A percentile compares a stretch with the other conserved stretches of the same genome.
Evolutionary conservation across 129 eudicot genomes (phyloP).

Genomic region (Gnaphalium uliginosum): DNA sequence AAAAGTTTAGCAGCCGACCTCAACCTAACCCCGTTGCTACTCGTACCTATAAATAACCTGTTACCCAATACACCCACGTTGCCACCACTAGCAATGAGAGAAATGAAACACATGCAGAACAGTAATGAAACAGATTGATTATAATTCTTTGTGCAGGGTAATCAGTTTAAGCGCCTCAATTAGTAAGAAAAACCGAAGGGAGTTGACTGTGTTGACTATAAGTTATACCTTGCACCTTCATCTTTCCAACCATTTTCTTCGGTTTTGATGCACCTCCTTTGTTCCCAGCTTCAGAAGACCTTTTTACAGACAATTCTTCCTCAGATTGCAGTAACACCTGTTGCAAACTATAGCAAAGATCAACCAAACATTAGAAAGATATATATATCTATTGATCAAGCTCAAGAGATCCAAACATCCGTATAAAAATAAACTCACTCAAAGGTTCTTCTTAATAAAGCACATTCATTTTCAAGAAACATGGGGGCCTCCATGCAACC

Average conservation of each 20-base stretch:
- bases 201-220: not conserved
- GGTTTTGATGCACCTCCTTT: constrained; percentile 65
- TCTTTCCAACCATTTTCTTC: constrained; percentile 83
- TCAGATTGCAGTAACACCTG: constrained; percentile 76
- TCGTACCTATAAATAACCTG: too few species aligned
- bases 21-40: too few species aligned
- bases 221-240: constrained; percentile 88
- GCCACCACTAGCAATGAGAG: too few species aligned
- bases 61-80: too few species aligned
- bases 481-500: constrained; percentile 82
- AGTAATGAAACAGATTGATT: too few species aligned
- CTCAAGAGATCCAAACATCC: not conserved
- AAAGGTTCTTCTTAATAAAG: constrained; percentile 60
- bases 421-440: constrained; percentile 42
- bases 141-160: not conserved
- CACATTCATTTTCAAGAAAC: constrained; percentile 79
- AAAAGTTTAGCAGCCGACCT: too few species aligned
- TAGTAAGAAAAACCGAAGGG: too few species aligned
- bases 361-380: constrained; percentile 8
- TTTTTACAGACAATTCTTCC: constrained; percentile 65
- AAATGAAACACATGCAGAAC: too few species aligned
- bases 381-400: not conserved
- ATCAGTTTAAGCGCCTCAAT: too few species aligned
- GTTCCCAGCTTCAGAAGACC: constrained; percentile 53
- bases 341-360: constrained; percentile 52